Conservation (phyloP, 2,329 filamentous ascomycete species). For the Sarocladium kiliense region DNA sequence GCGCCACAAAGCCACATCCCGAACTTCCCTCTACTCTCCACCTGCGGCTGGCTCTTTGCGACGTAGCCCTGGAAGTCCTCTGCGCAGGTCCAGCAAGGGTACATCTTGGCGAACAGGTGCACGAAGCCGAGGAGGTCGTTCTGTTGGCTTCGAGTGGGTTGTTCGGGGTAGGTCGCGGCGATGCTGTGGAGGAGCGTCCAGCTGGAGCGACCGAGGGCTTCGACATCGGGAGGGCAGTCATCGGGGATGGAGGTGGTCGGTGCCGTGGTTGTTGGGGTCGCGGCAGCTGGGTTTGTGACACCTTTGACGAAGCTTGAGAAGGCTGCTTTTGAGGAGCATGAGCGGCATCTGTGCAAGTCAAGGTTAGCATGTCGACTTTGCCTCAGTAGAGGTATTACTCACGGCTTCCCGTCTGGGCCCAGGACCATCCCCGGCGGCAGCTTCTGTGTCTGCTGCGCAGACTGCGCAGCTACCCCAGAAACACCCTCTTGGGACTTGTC, state of each 20-base stretch:
- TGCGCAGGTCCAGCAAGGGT: conserved; percentile 94
- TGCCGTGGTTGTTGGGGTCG: conserved; percentile 23
- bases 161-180: conserved; percentile 75
- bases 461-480: not conserved
- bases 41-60: conserved; percentile 59
- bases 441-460: conserved; percentile 31
- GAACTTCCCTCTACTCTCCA: conserved; percentile 61
- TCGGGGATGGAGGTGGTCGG: conserved; percentile 27
- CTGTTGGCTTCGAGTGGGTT: conserved; percentile 65
- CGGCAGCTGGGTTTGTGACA: conserved; percentile 15
- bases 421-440: conserved; percentile 69
- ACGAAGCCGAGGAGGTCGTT: conserved; percentile 74
- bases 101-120: conserved; percentile 74
- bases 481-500: not conserved
- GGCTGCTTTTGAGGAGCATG: conserved; percentile 24
- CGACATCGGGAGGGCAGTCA: conserved; percentile 80
- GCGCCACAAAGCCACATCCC: conserved; percentile 80
- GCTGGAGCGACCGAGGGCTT: conserved; percentile 75
- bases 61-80: conserved; percentile 87
- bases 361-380: not conserved
- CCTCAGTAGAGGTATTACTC: too few relatives aligned
- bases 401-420: conserved; percentile 82
- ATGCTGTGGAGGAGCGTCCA: conserved; percentile 95
- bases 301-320: conserved; percentile 17
- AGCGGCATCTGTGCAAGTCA: conserved; percentile 24